A percentile compares a stretch with the other conserved stretches of the same genome.
These are phyloP conservation scores for Wickerhamiella kazuoi DNA, from an alignment of 805 yeast genomes.

Conservation along the genomic window DNA sequence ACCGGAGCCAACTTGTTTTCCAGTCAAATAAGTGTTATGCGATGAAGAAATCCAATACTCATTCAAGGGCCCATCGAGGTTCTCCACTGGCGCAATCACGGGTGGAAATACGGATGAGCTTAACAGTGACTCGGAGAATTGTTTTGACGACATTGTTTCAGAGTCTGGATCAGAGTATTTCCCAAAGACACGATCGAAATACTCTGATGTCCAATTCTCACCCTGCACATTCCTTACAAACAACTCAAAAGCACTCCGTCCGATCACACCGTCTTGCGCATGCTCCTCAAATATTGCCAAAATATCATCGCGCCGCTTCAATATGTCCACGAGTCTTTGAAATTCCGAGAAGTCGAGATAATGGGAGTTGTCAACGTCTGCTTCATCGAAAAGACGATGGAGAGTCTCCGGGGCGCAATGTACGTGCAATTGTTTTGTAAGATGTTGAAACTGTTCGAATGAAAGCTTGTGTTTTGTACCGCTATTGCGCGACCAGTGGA, in stretches of 20 bases:
- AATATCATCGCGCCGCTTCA: conserved; percentile 53
- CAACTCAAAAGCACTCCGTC: not conserved
- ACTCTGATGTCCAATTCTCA: conserved; percentile 3
- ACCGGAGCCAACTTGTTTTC: conserved; percentile 73
- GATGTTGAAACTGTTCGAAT: conserved; percentile 49
- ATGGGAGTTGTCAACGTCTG: conserved; percentile 33
- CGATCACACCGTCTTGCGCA: not conserved
- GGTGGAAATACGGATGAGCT: conserved; percentile 14
- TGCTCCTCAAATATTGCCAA: conserved; percentile 22
- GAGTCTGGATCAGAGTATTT: conserved; percentile 21
- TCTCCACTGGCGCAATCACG: conserved; percentile 12
- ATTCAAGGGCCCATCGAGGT: conserved; percentile 48
- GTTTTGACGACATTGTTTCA: conserved; percentile 13
- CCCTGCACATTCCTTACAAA: conserved; percentile 2
- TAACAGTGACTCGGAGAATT: conserved; percentile 26
- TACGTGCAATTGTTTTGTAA: conserved; percentile 53
- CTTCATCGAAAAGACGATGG: conserved; percentile 32
- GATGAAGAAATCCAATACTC: conserved; percentile 86
- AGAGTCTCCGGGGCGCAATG: conserved; percentile 43
- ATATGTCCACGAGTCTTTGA: conserved; percentile 47
- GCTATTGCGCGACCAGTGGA: conserved; percentile 33
- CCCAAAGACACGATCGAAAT: conserved; percentile 20
- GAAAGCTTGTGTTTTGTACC: conserved; percentile 21
- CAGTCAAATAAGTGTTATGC: conserved; percentile 81
- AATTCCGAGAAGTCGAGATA: conserved; percentile 55